These are phyloP conservation scores for Rhodotorula mucilaginosa DNA, from an alignment of 1,284 basidiomycete genomes.

Conservation along the genomic window DNA sequence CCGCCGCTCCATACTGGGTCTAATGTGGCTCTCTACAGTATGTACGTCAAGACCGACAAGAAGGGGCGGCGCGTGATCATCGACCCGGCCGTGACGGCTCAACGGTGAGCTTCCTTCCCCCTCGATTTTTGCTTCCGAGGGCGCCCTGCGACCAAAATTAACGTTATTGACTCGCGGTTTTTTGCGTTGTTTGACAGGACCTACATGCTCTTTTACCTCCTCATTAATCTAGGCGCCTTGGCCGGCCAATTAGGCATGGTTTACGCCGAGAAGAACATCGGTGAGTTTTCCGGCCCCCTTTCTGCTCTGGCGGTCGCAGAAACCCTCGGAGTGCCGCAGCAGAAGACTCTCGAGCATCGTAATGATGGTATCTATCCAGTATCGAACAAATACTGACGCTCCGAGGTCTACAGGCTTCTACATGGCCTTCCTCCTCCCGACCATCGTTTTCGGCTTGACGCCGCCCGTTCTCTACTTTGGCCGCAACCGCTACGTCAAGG, in stretches of 20 bases:
- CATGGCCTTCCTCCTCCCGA: conserved; percentile 50
- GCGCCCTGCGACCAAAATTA: conserved; percentile 60
- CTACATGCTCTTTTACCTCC: neutral
- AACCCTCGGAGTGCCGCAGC: neutral
- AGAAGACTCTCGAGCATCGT: too few relatives aligned
- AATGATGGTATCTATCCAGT: too few relatives aligned
- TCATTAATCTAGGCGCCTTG: conserved; percentile 68
- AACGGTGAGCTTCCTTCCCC: conserved; percentile 44
- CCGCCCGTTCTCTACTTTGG: conserved; percentile 69
- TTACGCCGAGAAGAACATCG: conserved; percentile 46
- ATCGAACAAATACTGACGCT: neutral
- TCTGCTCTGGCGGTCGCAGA: neutral
- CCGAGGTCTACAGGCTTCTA: conserved; percentile 47
- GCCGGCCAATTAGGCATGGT: conserved; percentile 53
- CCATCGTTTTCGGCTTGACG: conserved; percentile 50
- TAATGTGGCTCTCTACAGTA: conserved; percentile 40
- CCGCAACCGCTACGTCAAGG: conserved; percentile 62
- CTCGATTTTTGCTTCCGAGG: conserved; percentile 53
- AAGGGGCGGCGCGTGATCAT: conserved; percentile 74
- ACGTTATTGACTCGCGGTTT: neutral
- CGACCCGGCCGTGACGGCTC: conserved; percentile 69
- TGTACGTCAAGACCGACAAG: conserved; percentile 54
- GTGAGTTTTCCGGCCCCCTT: neutral
- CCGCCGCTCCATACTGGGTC: too few relatives aligned
- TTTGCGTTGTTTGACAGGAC: too few relatives aligned